Conservation (phyloP, 2,329 filamentous ascomycete genomes). For the Hymenotorrendiella dingleyae region DNA sequence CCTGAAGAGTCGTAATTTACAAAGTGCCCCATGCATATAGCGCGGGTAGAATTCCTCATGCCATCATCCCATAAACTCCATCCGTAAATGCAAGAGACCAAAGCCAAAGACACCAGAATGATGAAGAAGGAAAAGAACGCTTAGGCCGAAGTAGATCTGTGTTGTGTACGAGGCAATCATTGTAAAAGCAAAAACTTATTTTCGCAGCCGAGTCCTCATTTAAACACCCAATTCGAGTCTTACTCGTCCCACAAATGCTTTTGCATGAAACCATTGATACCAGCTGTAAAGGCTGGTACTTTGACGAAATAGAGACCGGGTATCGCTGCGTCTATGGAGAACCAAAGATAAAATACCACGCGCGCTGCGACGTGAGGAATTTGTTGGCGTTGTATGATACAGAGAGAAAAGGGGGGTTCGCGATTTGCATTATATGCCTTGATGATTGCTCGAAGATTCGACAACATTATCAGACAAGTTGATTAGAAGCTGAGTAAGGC, state of each 20-base stretch:
- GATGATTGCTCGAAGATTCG: constrained; percentile 29
- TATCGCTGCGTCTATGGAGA: constrained; percentile 32
- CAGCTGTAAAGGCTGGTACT: constrained; percentile 19
- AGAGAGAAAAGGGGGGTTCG: constrained; percentile 14
- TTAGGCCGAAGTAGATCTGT: constrained; percentile 15
- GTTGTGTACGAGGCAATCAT: not conserved
- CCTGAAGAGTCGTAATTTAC: constrained; percentile 26
- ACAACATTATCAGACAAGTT: constrained; percentile 88
- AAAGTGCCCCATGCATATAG: constrained; percentile 11
- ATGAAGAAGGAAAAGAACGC: constrained; percentile 19
- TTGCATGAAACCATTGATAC: constrained; percentile 24
- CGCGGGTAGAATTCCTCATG: constrained; percentile 7
- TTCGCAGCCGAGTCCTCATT: constrained; percentile 9
- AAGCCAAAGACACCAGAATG: constrained; percentile 23
- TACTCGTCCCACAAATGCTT: constrained; percentile 24
- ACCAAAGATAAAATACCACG: constrained; percentile 26
- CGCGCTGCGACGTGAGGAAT: constrained; percentile 18
- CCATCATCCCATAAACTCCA: constrained; percentile 19
- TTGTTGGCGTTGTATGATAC: constrained; percentile 26
- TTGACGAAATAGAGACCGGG: constrained; percentile 27
- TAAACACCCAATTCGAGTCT: constrained; percentile 20
- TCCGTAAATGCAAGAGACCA: constrained; percentile 23
- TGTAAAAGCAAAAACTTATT: constrained; percentile 2
- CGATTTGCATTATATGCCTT: constrained; percentile 25
- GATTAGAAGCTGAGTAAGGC: constrained; percentile 92